Conservation (phyloP, 306 rosid genomes). For the Parietaria judaica region DNA sequence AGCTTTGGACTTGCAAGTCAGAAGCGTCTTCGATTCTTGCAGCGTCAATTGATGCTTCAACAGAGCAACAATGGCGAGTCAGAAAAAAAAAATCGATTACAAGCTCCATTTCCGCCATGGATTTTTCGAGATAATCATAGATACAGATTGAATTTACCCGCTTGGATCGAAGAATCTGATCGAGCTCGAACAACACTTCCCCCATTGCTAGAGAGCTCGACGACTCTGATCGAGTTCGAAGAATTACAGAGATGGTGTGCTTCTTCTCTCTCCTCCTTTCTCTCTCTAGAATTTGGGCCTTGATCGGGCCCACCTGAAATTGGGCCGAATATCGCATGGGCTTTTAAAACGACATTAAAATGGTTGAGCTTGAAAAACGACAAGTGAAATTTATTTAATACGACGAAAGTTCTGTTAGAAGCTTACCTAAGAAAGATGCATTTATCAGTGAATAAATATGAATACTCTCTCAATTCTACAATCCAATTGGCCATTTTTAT, state of each 20-base stretch:
- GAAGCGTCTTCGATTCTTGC: constrained; percentile 32
- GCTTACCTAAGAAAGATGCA: too few relatives aligned
- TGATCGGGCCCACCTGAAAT: constrained; percentile 1
- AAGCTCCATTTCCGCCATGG: too few relatives aligned
- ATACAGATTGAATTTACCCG: constrained; percentile 18
- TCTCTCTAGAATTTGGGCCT: constrained; percentile 35
- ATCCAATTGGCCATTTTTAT: too few relatives aligned
- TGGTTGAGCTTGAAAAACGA: too few relatives aligned
- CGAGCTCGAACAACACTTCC: constrained; percentile 29
- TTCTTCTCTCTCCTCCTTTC: constrained; percentile 71
- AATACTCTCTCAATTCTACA: too few relatives aligned
- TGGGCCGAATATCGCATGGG: too few relatives aligned
- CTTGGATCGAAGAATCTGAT: constrained; percentile 32
- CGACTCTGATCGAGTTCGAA: background rate
- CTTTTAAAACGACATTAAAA: too few relatives aligned
- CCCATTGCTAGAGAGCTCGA: constrained; percentile 21
- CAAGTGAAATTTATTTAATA: too few relatives aligned
- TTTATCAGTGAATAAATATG: too few relatives aligned
- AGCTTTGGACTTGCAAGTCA: constrained; percentile 33
- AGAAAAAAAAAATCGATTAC: background rate
- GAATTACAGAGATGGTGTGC: constrained; percentile 28
- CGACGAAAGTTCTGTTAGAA: too few relatives aligned
- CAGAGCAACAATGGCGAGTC: background rate
- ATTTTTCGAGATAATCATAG: too few relatives aligned
- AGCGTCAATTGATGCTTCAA: constrained; percentile 36